A percentile compares a stretch with the other conserved stretches of the same genome.
These are phyloP conservation scores for Leccinum truebloodii DNA, from an alignment of 768 basidiomycete genomes.

Conservation along the genomic window DNA sequence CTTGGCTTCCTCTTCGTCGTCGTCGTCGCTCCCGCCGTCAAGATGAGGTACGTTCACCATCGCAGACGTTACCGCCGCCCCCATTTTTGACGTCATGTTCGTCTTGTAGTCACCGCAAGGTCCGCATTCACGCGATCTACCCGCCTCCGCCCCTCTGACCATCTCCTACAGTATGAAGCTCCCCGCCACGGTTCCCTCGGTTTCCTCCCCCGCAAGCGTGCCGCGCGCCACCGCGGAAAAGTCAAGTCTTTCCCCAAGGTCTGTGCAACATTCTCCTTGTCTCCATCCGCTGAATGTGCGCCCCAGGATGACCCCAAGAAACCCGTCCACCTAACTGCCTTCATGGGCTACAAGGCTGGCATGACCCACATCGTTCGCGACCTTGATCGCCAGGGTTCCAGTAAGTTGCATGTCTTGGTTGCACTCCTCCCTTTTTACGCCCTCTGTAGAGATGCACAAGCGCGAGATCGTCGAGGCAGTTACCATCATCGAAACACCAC, in stretches of 20 bases:
- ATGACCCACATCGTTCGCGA: slow-evolving; percentile 99
- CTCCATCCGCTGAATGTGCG: slow-evolving; percentile 8
- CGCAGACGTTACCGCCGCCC: not conserved
- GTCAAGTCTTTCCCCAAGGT: slow-evolving; percentile 99
- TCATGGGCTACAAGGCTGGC: slow-evolving; percentile 99
- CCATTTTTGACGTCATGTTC: not conserved
- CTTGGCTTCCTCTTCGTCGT: slow-evolving; percentile 4
- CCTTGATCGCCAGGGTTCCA: slow-evolving; percentile 98
- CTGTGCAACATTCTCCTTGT: slow-evolving; percentile 23
- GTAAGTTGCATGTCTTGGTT: slow-evolving; percentile 51
- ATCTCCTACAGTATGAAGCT: slow-evolving; percentile 80
- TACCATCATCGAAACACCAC: slow-evolving; percentile 94
- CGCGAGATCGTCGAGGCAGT: slow-evolving; percentile 99
- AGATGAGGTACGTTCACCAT: slow-evolving; percentile 61
- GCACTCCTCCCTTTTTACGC: not conserved
- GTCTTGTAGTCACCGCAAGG: slow-evolving; percentile 80
- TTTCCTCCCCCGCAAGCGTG: slow-evolving; percentile 94
- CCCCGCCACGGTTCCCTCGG: slow-evolving; percentile 98
- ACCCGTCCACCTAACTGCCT: slow-evolving; percentile 96
- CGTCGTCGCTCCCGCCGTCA: slow-evolving; percentile 33
- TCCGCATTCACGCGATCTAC: slow-evolving; percentile 36
- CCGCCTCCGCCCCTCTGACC: slow-evolving; percentile 17
- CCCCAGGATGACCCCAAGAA: slow-evolving; percentile 97
- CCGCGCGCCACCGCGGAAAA: slow-evolving; percentile 97
- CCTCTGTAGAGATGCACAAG: slow-evolving; percentile 94